Conservation (phyloP, 805 yeast genomes). For the Saturnispora halmiae region DNA sequence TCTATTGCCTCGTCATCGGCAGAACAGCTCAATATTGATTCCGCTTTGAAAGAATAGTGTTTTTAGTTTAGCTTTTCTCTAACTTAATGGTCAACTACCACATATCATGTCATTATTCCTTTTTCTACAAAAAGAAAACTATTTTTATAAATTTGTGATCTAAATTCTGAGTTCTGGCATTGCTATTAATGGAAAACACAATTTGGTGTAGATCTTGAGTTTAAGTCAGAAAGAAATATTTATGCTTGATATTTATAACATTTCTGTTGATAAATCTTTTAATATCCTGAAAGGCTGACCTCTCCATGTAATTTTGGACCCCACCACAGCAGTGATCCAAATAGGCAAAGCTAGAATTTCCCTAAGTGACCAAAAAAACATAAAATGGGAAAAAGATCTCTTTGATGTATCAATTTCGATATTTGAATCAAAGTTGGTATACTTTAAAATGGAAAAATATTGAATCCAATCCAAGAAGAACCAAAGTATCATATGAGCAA, state of each 20-base stretch:
- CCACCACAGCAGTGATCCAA: constrained; percentile 74
- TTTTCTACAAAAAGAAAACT: too few species aligned
- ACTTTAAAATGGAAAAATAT: constrained; percentile 35
- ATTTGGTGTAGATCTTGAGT: too few species aligned
- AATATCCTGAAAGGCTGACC: constrained; percentile 66
- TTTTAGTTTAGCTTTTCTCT: too few species aligned
- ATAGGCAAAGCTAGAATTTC: constrained; percentile 74
- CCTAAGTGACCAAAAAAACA: constrained; percentile 53
- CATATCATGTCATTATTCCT: too few species aligned
- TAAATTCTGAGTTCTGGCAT: too few species aligned
- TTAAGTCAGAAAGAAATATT: too few species aligned
- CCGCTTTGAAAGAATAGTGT: constrained; percentile 2
- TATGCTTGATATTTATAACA: constrained; percentile 2
- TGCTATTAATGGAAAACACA: too few species aligned
- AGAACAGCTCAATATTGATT: constrained; percentile 5
- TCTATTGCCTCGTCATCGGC: constrained; percentile 11
- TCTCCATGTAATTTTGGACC: constrained; percentile 71
- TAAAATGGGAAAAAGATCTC: constrained; percentile 14
- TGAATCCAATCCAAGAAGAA: constrained; percentile 54
- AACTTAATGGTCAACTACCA: too few species aligned
- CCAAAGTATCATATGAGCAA: constrained; percentile 57
- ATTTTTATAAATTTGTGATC: too few species aligned
- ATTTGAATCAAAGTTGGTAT: constrained; percentile 7
- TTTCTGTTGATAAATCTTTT: constrained; percentile 66
- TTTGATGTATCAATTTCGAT: neutral